Evolutionary conservation across 2,329 filamentous ascomycete genomes (phyloP), one percentile per base, ranked within the genome.

Genomic region (Didymella lethalis): DNA sequence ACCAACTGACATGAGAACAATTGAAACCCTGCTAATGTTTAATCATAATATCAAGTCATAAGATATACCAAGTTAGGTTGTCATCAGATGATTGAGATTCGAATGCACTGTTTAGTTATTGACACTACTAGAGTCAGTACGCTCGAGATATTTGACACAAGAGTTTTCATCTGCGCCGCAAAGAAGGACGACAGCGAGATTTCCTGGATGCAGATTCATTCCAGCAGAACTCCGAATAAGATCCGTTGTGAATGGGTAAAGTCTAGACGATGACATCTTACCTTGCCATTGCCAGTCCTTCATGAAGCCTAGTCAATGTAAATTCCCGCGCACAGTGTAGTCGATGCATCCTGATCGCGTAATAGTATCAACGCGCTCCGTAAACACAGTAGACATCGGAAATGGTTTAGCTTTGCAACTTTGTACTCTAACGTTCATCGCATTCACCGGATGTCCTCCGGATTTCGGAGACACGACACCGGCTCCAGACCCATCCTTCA

Each of bases 301-400:
- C 88, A 90, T 90, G 45, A 90, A 86, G 31, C 86, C 85, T 2
- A 89, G 80, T 88, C 88, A 90, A 76, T 90, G 88, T 70, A 88
- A 73, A 51, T 79, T 80, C 4, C 88, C 88, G 58, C 85, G 80
- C 7, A 90, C 85, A 2, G 86, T 89, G 70, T 86, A 84, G 57
- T 88, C 85, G 51, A 80, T 80, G 62, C 87, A 84, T 58, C 85
- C 80, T 49, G 82, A 80, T 54, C 76, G 67, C 14, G 71, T 75
- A 23, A 70, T 51, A 16, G 63, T 65, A 57, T 75, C 74, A 2
- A 68, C 65, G 7, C 69, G 64, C 23, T 63, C 67, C 50, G 68
- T 72, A 26, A 71, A 70, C 3, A 66, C 82, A 75, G 60, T 79
- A 38, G 54, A 77, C 60, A 64, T 77, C 1, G 70, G 66, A 38